Evolutionary conservation across 768 basidiomycete genomes (phyloP).

Genomic region (Lactarius trivialis): DNA sequence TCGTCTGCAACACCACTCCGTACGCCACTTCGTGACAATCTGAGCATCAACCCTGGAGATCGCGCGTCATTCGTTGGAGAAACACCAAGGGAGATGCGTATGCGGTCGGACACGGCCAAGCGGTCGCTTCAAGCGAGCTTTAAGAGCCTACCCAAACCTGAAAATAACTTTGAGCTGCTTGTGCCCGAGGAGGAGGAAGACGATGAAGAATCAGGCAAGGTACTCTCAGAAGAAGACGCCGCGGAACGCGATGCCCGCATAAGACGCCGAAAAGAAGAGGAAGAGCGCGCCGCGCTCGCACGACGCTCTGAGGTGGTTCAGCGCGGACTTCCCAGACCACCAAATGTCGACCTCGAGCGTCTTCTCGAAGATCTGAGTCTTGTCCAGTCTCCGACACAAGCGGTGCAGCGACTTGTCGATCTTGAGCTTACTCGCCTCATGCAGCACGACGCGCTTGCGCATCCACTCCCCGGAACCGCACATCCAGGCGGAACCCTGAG

Average conservation of each 20-base stretch:
- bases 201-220: constrained; percentile 31
- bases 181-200: constrained; percentile 76
- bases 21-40: constrained; percentile 90
- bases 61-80: constrained; percentile 48
- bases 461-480: constrained; percentile 85
- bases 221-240: constrained; percentile 74
- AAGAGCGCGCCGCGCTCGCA: constrained; percentile 73
- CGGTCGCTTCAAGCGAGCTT: constrained; percentile 77
- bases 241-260: constrained; percentile 82
- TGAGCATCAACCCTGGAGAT: constrained; percentile 77
- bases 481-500: constrained; percentile 67
- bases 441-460: constrained; percentile 78
- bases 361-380: constrained; percentile 56
- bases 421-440: constrained; percentile 72
- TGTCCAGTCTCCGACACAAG: constrained; percentile 35
- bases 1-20: constrained; percentile 74
- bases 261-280: constrained; percentile 60
- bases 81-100: constrained; percentile 73
- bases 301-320: constrained; percentile 78
- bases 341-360: constrained; percentile 64
- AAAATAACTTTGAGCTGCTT: constrained; percentile 95
- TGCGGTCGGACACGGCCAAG: constrained; percentile 58
- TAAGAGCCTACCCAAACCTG: constrained; percentile 78
- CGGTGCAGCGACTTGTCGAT: constrained; percentile 62
- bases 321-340: constrained; percentile 76